Evolutionary conservation across 768 basidiomycete species (phyloP).

Genomic region (Leccinum disarticulatum): DNA sequence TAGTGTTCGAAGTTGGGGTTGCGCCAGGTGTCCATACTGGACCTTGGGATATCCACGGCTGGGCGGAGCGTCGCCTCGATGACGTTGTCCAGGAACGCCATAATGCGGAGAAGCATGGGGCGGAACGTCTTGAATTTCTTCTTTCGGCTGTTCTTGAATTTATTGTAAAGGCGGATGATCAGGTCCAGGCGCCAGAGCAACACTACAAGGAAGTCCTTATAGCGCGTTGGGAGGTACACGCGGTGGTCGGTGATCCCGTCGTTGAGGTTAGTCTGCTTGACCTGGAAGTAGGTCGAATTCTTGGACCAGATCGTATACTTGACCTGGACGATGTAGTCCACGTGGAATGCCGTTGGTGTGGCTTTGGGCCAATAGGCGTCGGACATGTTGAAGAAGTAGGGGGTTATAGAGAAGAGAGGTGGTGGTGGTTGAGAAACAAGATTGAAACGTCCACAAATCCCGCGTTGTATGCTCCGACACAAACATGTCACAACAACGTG

Average conservation of each 20-base stretch:
- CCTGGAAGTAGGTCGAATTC: not conserved
- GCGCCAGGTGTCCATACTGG: not conserved
- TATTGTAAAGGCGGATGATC: not conserved
- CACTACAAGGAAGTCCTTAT: not conserved
- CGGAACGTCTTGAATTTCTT: not conserved
- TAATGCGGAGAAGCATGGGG: not conserved
- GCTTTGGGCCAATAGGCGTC: not conserved
- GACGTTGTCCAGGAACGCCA: not conserved
- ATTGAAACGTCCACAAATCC: not conserved
- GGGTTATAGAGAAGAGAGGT: not conserved
- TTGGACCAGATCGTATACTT: not conserved
- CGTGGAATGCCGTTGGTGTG: not conserved
- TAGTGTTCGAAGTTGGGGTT: not conserved
- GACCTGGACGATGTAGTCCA: not conserved
- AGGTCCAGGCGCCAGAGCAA: not conserved
- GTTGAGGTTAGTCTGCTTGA: not conserved
- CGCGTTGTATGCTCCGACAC: no score
- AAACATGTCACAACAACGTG: not conserved
- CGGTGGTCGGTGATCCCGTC: not conserved
- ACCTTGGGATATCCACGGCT: not conserved
- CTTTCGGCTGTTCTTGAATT: not conserved
- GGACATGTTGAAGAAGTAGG: not conserved
- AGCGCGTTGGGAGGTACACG: not conserved
- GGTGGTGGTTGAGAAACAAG: not conserved
- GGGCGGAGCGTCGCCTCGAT: not conserved